Percentiles rank a stretch among this genome's conserved stretches.
Evolutionary conservation across 306 rosid genomes (phyloP).

Genomic region (Gynostemma pentaphyllum): DNA sequence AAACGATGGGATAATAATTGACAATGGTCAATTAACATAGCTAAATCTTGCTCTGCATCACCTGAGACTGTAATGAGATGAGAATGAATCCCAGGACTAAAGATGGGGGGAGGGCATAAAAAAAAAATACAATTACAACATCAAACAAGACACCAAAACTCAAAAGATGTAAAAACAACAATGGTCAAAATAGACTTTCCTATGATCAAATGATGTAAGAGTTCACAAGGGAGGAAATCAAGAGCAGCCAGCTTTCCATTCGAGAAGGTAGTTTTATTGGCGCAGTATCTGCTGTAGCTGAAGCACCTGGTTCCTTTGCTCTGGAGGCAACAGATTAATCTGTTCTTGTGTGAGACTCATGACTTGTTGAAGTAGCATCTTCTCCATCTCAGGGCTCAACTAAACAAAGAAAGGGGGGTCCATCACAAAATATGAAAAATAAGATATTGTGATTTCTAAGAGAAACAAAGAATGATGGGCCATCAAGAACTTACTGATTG

Average conservation of each 20-base stretch:
- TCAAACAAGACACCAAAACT: background rate
- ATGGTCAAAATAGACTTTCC: background rate
- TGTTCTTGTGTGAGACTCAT: constrained; percentile 92
- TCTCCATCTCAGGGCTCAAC: constrained; percentile 93
- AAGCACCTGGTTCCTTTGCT: constrained; percentile 88
- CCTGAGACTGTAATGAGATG: no score
- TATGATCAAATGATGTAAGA: constrained; percentile 1
- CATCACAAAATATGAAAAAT: background rate
- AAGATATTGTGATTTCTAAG: background rate
- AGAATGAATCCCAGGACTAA: no score
- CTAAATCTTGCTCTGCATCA: no score
- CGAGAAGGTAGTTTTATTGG: constrained; percentile 34
- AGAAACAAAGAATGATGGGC: constrained; percentile 4
- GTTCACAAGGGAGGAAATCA: background rate
- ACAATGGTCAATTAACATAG: no score
- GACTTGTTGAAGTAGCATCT: constrained; percentile 89
- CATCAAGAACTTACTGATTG: constrained; percentile 27
- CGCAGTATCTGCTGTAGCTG: constrained; percentile 83
- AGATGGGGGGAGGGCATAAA: no score
- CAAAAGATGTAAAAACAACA: background rate
- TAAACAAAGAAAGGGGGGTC: constrained; percentile 18
- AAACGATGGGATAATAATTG: no score
- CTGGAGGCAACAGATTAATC: constrained; percentile 80
- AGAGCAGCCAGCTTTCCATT: background rate
- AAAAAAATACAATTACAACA: background rate